These are phyloP conservation scores for Plasmodium coatneyi DNA, from an alignment of 169 alveolate genomes.

Conservation along the genomic window DNA sequence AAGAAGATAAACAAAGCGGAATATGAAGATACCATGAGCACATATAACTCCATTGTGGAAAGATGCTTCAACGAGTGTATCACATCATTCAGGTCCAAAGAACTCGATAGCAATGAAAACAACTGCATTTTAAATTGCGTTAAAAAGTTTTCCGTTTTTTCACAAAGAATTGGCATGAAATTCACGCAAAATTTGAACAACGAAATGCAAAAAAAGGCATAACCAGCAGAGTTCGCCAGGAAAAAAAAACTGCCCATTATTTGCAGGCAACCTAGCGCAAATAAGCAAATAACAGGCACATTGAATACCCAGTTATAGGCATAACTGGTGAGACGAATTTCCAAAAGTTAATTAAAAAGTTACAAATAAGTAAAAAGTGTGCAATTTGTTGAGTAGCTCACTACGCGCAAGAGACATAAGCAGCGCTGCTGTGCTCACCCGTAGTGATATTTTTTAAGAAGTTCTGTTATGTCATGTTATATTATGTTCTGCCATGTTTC, in stretches of 20 bases:
- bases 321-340: neutral
- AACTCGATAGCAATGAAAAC: conserved; percentile 81
- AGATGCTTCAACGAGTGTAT: conserved; percentile 84
- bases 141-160: conserved; percentile 81
- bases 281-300: neutral
- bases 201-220: conserved; percentile 66
- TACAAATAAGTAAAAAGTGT: neutral
- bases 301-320: neutral
- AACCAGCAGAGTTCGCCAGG: neutral
- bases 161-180: conserved; percentile 83
- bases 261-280: neutral
- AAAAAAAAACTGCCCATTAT: neutral
- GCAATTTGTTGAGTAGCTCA: neutral
- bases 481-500: neutral
- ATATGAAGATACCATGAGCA: conserved; percentile 85
- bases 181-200: conserved; percentile 81
- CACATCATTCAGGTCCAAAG: conserved; percentile 82
- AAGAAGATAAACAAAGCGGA: conserved; percentile 82
- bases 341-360: neutral
- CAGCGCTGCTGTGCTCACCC: neutral
- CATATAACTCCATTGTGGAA: conserved; percentile 85
- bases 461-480: neutral
- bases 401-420: neutral
- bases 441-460: neutral
- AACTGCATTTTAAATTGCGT: conserved; percentile 84